A percentile compares a stretch with the other conserved stretches of the same genome.
These are phyloP conservation scores for Aureobasidium musti DNA, from an alignment of 2,329 filamentous ascomycete genomes.

Conservation along the genomic window DNA sequence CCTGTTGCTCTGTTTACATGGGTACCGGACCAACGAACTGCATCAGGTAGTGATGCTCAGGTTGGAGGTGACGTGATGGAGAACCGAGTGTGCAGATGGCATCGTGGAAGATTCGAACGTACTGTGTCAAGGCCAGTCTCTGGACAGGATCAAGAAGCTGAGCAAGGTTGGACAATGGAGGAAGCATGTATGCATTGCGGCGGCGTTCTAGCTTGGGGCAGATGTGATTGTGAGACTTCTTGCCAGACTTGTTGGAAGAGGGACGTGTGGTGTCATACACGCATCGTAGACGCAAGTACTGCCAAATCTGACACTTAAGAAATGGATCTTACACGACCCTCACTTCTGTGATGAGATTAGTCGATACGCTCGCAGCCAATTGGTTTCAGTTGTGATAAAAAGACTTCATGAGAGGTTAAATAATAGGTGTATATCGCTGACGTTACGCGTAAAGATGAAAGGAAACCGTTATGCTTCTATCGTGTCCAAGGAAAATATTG, in stretches of 20 bases:
- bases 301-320: background rate
- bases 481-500: background rate
- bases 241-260: slow-evolving; percentile 30
- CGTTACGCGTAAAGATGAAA: background rate
- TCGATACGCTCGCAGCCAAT: background rate
- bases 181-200: slow-evolving; percentile 33
- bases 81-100: slow-evolving; percentile 23
- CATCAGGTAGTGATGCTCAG: background rate
- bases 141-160: background rate
- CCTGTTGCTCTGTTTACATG: slow-evolving; percentile 4
- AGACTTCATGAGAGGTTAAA: slow-evolving; percentile 8
- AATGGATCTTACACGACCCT: slow-evolving; percentile 1
- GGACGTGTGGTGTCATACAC: slow-evolving; percentile 31
- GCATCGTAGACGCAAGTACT: slow-evolving; percentile 21
- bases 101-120: slow-evolving; percentile 7
- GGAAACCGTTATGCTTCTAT: slow-evolving; percentile 20
- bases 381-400: background rate
- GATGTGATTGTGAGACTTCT: slow-evolving; percentile 24
- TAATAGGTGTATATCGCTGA: slow-evolving; percentile 12
- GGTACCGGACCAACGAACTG: background rate
- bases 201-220: slow-evolving; percentile 27
- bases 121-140: background rate
- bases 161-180: slow-evolving; percentile 26
- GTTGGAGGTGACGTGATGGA: background rate
- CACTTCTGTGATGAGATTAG: background rate